Conservation (phyloP, 2,329 filamentous ascomycete genomes). For the Microdochium bolleyi region DNA sequence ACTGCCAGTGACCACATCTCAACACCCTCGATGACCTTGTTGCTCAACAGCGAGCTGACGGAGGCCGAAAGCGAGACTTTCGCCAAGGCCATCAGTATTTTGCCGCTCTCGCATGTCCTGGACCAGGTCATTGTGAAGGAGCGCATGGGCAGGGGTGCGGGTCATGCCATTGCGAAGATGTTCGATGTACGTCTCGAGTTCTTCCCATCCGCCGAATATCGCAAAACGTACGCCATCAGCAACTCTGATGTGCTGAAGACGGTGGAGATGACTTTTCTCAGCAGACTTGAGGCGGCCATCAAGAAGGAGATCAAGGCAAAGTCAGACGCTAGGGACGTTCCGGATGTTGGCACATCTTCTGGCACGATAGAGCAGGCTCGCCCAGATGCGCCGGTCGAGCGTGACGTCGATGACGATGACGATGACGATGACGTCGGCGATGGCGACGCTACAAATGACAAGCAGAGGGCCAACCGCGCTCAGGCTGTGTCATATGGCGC, state of each 20-base stretch:
- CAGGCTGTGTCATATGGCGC: conserved; percentile 85
- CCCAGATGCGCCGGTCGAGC: conserved; percentile 13
- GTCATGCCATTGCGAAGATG: conserved; percentile 66
- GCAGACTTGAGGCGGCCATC: conserved; percentile 60
- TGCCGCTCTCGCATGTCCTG: conserved; percentile 76
- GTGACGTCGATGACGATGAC: conserved; percentile 43
- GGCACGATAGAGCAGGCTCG: conserved; percentile 44
- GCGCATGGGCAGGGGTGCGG: conserved; percentile 62
- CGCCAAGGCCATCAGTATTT: conserved; percentile 82
- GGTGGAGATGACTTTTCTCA: conserved; percentile 74
- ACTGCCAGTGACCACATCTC: conserved; percentile 84
- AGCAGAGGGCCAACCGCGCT: conserved; percentile 65
- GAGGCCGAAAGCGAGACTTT: conserved; percentile 67
- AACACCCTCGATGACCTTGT: conserved; percentile 83
- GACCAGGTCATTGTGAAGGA: conserved; percentile 78
- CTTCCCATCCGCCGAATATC: conserved; percentile 80
- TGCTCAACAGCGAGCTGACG: conserved; percentile 65
- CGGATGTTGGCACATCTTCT: conserved; percentile 56
- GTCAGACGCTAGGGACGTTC: conserved; percentile 54
- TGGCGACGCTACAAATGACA: conserved; percentile 67
- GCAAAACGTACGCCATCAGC: conserved; percentile 74
- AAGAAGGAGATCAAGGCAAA: conserved; percentile 81
- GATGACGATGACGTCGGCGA: conserved; percentile 71
- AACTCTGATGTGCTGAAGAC: conserved; percentile 69
- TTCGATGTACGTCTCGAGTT: conserved; percentile 78